Evolutionary conservation across 129 eudicot species (phyloP), one percentile per base, ranked within the genome.

Genomic region (Pseudognaphalium luteoalbum): DNA sequence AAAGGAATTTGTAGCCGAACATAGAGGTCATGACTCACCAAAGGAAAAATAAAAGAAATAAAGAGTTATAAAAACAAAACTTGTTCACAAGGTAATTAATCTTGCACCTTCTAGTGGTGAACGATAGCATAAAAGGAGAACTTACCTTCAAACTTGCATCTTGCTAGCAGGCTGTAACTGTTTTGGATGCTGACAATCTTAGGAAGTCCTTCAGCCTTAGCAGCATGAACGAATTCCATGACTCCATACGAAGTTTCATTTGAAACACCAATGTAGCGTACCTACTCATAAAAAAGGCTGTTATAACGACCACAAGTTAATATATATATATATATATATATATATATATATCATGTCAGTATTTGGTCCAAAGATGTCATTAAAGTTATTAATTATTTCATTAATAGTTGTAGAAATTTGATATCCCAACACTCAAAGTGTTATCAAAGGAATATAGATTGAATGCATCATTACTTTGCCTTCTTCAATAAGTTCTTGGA

Each of bases 181-280:
- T 92, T 92, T 78, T 92, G 97, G 64, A 92, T 92, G 82, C 97
- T 92, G 79, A 92, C 90, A 35, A 92, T 89, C 81, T 92, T 92
- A 66, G 97, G 93, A 4, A 92, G 77, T 67, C 91, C 96, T 85
- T 72, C 89, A 41, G 72, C 72, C 81, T 89, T 89, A 60, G 97
- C 93, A 81, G 96, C 93, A 84, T 92, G 87, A 56, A 89, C 84
- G 77, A 92, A 92, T 76, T 92, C 96, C 96, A 89, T 87, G 35
- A 92, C 97, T 77, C 97, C 97, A 79, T 89, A 89, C 58, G 97
- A 92, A 80, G 97, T 92, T 83, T 92, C 97, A 83, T 92, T 92
- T 32, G 97, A 92, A 79, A 92, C 97, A 41, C 97, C 97, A 60
- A 92, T 89, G 79, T 92, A 89, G 52, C 96, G 80, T 35, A 92